Percentiles rank a stretch among this genome's conserved stretches.
phyloP scores from a whole-genome alignment of 2,329 filamentous ascomycete species.

The Xylaria sp. region DNA sequence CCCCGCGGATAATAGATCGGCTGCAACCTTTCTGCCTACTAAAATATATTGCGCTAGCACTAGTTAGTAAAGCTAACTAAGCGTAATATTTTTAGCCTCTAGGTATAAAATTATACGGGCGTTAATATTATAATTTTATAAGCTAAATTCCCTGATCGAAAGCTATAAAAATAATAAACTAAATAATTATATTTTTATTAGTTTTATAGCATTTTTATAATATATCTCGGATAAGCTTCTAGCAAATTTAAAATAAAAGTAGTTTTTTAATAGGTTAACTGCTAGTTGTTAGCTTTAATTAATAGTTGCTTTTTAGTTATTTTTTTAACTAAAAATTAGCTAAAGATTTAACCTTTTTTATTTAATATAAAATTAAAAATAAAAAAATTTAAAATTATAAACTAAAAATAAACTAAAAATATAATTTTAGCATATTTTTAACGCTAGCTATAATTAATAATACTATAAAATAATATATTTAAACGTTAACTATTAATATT shows the following conservation, averaged over 20 bases:
- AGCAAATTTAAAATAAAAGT: not conserved
- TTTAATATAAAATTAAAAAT: constrained; percentile 5
- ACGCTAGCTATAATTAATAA: not conserved
- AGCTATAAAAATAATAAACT: not conserved
- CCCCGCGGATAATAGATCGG: no score
- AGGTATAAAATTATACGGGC: not conserved
- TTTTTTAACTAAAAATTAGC: not conserved
- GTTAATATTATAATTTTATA: constrained; percentile 3
- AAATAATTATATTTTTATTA: constrained; percentile 3
- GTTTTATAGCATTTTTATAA: not conserved
- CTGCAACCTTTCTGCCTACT: not conserved
- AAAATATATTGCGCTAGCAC: not conserved
- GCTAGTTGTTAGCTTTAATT: not conserved
- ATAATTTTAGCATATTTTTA: not conserved
- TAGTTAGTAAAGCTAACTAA: not conserved
- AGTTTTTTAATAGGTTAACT: no score
- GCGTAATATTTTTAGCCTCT: no score
- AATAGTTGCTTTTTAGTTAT: not conserved
- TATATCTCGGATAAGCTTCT: not conserved
- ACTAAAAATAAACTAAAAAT: not conserved
- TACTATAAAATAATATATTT: not conserved
- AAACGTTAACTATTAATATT: not conserved
- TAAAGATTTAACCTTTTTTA: not conserved
- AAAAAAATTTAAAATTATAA: not conserved
- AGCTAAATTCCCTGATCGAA: not conserved